These are phyloP conservation scores for Aspergillus incahuasiensis DNA, from an alignment of 495 filamentous ascomycete species.

Conservation along the genomic window DNA sequence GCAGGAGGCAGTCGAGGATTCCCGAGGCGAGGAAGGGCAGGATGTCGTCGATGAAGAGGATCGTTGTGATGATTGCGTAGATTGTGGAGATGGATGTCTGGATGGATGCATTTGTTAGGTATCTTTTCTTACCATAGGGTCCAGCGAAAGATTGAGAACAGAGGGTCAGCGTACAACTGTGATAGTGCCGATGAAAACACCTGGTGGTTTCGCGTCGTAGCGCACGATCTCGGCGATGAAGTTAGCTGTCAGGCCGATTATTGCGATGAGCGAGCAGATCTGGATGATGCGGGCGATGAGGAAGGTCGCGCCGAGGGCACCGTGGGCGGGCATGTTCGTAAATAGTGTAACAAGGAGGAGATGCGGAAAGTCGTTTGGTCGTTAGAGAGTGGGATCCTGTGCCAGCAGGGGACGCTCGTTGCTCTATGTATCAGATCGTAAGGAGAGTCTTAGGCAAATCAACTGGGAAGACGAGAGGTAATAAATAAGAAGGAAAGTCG, in stretches of 20 bases:
- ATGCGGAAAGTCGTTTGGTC: neutral
- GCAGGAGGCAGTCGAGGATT: conserved; percentile 59
- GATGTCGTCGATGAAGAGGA: conserved; percentile 71
- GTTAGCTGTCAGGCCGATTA: conserved; percentile 77
- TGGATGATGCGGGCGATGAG: conserved; percentile 67
- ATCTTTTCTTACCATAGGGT: too few relatives aligned
- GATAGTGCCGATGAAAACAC: conserved; percentile 72
- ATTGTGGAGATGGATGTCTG: conserved; percentile 73
- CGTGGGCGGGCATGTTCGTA: conserved; percentile 42
- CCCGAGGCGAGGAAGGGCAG: conserved; percentile 66
- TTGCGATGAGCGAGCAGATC: conserved; percentile 64
- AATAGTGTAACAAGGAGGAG: neutral
- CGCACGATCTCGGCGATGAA: conserved; percentile 77
- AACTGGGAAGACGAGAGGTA: neutral
- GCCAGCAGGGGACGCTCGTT: conserved; percentile 2
- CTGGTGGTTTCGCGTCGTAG: conserved; percentile 56
- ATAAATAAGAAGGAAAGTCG: neutral
- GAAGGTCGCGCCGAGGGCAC: conserved; percentile 77
- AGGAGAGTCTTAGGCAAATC: neutral
- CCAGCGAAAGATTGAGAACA: too few relatives aligned
- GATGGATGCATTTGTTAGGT: conserved; percentile 54
- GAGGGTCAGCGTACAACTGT: too few relatives aligned
- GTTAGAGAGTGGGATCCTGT: neutral
- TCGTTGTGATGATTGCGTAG: conserved; percentile 69
- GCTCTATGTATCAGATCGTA: neutral